Conservation (phyloP, 306 rosid genomes). For the Sechiopsis laciniata region DNA sequence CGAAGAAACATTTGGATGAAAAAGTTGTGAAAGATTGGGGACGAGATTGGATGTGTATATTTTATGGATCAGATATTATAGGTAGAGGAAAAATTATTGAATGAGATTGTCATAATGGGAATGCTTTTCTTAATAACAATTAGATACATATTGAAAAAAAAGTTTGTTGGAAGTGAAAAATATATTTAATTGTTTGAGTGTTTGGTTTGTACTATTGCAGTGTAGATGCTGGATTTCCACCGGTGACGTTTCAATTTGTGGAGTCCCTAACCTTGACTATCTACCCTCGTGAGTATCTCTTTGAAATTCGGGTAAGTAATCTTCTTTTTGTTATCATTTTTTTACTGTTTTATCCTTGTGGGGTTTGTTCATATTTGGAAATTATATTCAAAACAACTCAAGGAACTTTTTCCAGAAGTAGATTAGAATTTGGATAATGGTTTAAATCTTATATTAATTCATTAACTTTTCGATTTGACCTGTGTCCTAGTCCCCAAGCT, state of each 20-base stretch:
- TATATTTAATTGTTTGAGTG: not conserved
- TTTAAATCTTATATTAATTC: not conserved
- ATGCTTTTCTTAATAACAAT: not conserved
- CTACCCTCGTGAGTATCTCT: slow-evolving; percentile 72
- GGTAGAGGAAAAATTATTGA: too few relatives aligned
- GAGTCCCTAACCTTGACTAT: slow-evolving; percentile 42
- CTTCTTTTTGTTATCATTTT: slow-evolving; percentile 5
- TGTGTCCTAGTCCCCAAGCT: not conserved
- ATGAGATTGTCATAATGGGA: too few relatives aligned
- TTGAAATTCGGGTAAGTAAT: slow-evolving; percentile 39
- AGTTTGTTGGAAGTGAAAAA: not conserved
- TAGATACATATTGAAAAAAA: not conserved
- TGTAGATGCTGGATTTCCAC: slow-evolving; percentile 62
- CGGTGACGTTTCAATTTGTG: slow-evolving; percentile 47
- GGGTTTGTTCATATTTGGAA: not conserved
- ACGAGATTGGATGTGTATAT: too few relatives aligned
- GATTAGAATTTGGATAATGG: not conserved
- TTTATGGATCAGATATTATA: too few relatives aligned
- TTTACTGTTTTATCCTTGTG: not conserved
- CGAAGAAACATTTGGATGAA: not conserved
- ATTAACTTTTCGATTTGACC: not conserved
- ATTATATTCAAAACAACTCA: not conserved
- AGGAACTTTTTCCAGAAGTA: not conserved
- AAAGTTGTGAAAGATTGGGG: too few relatives aligned
- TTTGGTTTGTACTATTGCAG: slow-evolving; percentile 39